These are phyloP conservation scores for Fusarium oligoseptatum DNA, from an alignment of 2,329 filamentous ascomycete species.

Conservation along the genomic window DNA sequence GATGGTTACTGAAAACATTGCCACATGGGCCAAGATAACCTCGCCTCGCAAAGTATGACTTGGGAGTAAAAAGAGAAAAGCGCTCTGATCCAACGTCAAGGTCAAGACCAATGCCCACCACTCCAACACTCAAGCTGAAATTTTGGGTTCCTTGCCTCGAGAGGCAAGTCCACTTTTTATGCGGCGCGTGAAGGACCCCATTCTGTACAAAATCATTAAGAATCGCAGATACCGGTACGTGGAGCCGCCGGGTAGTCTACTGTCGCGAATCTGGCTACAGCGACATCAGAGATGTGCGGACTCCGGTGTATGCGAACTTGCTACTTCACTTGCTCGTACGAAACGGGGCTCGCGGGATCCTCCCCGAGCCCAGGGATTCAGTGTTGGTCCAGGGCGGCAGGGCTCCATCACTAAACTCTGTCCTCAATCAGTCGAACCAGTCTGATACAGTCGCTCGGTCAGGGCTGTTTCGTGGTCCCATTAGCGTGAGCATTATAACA, in stretches of 20 bases:
- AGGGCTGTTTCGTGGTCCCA: background rate
- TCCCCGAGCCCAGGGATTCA: background rate
- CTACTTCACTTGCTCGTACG: slow-evolving; percentile 12
- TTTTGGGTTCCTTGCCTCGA: background rate
- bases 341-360: slow-evolving; percentile 1
- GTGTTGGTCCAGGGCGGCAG: slow-evolving; percentile 2
- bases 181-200: background rate
- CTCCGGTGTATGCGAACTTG: background rate
- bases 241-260: background rate
- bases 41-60: slow-evolving; percentile 2
- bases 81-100: background rate
- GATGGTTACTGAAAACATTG: background rate
- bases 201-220: background rate
- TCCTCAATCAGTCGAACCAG: background rate
- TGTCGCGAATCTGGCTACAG: background rate
- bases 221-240: background rate
- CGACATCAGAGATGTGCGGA: background rate
- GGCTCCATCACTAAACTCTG: background rate
- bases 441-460: slow-evolving; percentile 3
- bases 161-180: background rate
- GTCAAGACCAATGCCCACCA: background rate
- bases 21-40: background rate
- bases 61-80: background rate
- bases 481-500: background rate
- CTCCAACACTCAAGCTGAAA: background rate